A percentile compares a stretch with the other conserved stretches of the same genome.
phyloP scores from a whole-genome alignment of 352 stramenopile species.

The Globisporangium carolinianum region DNA sequence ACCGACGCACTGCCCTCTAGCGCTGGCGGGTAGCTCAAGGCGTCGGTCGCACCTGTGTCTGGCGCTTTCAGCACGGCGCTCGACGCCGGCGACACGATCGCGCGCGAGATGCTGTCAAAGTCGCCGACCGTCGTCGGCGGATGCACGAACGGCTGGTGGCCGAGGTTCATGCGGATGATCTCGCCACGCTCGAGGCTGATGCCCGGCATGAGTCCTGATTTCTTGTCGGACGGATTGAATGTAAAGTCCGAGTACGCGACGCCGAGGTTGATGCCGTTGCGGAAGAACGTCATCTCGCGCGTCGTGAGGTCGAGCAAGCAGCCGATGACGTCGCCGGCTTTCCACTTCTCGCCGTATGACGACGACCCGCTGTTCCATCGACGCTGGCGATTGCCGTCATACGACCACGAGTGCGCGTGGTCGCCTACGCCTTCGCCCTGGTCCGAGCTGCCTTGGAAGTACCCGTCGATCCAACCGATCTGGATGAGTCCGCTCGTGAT shows the following conservation, averaged over 20 bases:
- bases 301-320: constrained; percentile 82
- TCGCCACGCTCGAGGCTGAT: constrained; percentile 84
- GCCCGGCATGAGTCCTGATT: constrained; percentile 72
- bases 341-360: constrained; percentile 89
- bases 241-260: constrained; percentile 71
- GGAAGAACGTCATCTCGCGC: constrained; percentile 83
- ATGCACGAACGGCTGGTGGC: constrained; percentile 72
- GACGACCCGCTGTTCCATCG: constrained; percentile 88
- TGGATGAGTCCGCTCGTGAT: constrained; percentile 89
- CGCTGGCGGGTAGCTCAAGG: constrained; percentile 16
- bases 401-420: constrained; percentile 89
- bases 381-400: constrained; percentile 88
- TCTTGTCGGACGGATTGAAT: constrained; percentile 33
- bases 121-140: constrained; percentile 51
- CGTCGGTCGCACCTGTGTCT: constrained; percentile 5
- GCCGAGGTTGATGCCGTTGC: constrained; percentile 82
- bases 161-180: constrained; percentile 84
- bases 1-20: constrained; percentile 55
- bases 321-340: constrained; percentile 87
- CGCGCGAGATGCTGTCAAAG: constrained; percentile 61
- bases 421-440: constrained; percentile 89
- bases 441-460: constrained; percentile 89
- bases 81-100: constrained; percentile 35
- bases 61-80: constrained; percentile 27
- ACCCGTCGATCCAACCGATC: constrained; percentile 89